Evolutionary conservation across 139 green algal genomes (phyloP), one percentile per base, ranked within the genome.

Genomic region (Chlorella sp.): DNA sequence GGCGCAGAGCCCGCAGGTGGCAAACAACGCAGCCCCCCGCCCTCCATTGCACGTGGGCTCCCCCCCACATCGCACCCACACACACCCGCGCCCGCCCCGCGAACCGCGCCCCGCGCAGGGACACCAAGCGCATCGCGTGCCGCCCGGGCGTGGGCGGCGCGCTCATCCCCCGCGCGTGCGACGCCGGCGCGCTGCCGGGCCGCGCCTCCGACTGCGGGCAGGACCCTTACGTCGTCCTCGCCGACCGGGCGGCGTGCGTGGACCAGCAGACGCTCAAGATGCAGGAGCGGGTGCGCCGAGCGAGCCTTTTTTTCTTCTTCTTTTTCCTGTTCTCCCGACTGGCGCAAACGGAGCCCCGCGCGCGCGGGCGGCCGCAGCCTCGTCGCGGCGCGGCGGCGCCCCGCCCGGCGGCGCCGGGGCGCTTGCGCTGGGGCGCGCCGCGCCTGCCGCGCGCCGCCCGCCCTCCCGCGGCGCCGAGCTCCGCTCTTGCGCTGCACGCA

Each of bases 231-330:
- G 79, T 92, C 15, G 83, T 98, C 31, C 73, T 99, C 63, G 83
- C 93, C 2, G 85, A 96, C 72, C 78, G 76, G 31, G 88, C 76
- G 51, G 77, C 84, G 61, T 99, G 93, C 77, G 87, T 98, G 38
- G 96, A 99, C 88, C 92, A 98, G 87, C 96, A 99, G 85, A 95
- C 88, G 50, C 86, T 99, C 45, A 99, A 99, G 87, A 68, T 87
- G 55, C 92, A 98, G 92, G 72, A 21, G 4, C 25, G 65, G 23
- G 3, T 43, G 40, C 6, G n/a, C 3, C n/a, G n/a, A 4, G 29
- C n/a, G 15, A 63, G n/a, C 23, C n/a, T n/a, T n/a, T n/a, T n/a
- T n/a, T n/a, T n/a, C n/a, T n/a, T n/a, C n/a, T n/a, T n/a, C n/a
- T n/a, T n/a, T n/a, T n/a, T n/a, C n/a, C n/a, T n/a, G n/a, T n/a